phyloP scores from a whole-genome alignment of 2,329 filamentous ascomycete genomes.

The Colletotrichum sp. region DNA sequence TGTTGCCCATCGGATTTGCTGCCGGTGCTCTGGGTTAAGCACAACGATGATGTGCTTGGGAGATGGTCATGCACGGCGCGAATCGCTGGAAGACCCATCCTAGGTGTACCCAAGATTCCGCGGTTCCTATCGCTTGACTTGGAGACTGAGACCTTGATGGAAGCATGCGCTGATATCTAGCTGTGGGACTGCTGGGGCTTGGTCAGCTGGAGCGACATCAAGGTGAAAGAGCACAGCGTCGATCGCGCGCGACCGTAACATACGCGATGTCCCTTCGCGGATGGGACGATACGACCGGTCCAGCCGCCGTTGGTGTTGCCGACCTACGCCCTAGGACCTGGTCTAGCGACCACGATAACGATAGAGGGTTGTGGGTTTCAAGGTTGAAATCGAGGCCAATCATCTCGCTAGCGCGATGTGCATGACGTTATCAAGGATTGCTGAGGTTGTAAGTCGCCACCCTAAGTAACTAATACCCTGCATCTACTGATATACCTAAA shows the following conservation, averaged over 20 bases:
- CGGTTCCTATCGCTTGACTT: too few species aligned
- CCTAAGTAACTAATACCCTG: too few species aligned
- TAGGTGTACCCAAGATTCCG: too few species aligned
- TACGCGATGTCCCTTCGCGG: background rate
- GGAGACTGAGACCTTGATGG: too few species aligned
- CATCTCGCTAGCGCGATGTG: background rate
- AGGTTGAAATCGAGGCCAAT: background rate
- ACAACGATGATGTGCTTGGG: too few species aligned
- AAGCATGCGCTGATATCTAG: background rate
- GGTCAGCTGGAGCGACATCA: background rate
- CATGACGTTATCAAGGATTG: background rate
- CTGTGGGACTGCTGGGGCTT: background rate
- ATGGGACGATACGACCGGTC: background rate
- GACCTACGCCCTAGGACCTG: background rate
- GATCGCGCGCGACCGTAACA: background rate
- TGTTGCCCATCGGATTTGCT: background rate
- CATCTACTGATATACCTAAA: too few species aligned
- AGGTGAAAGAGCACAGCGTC: background rate
- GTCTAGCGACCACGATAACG: background rate
- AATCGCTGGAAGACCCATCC: too few species aligned
- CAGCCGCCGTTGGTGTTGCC: background rate
- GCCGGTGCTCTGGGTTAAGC: too few species aligned
- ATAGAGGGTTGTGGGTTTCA: background rate
- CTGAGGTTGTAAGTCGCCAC: background rate
- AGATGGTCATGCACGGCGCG: too few species aligned